Evolutionary conservation across 176 grass and related monocot genomes (phyloP).

Genomic region (Aegilops longissima): DNA sequence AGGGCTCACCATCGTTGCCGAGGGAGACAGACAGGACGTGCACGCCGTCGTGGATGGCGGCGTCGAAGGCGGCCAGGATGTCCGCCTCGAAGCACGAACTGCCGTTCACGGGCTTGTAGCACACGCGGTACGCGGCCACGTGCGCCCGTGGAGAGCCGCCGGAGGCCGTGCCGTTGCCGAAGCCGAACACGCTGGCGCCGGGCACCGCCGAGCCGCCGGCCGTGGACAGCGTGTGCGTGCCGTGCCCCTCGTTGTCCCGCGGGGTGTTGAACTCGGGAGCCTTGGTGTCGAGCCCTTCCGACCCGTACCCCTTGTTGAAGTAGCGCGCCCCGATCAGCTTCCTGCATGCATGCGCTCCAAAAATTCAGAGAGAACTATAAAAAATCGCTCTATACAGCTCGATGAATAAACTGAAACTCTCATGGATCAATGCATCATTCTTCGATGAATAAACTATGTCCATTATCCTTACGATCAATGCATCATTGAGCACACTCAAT

Average conservation of each 20-base stretch:
- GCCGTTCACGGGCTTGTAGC: conserved; percentile 49
- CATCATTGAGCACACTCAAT: too few relatives aligned
- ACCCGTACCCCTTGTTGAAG: conserved; percentile 68
- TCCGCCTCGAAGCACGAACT: conserved; percentile 70
- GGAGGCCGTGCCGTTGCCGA: conserved; percentile 54
- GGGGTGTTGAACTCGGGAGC: conserved; percentile 41
- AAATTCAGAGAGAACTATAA: too few relatives aligned
- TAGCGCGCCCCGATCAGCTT: conserved; percentile 81
- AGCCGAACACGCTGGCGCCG: conserved; percentile 50
- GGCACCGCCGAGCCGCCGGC: conserved; percentile 46
- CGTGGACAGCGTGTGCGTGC: conserved; percentile 76
- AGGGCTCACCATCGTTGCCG: conserved; percentile 17
- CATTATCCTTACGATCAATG: too few relatives aligned
- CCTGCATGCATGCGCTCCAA: conserved; percentile 33
- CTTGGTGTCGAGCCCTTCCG: conserved; percentile 12
- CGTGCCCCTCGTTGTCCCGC: conserved; percentile 63
- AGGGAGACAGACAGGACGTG: conserved; percentile 66
- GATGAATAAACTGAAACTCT: too few relatives aligned
- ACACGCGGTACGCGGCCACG: conserved; percentile 74
- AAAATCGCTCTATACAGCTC: too few relatives aligned
- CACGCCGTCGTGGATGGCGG: conserved; percentile 70
- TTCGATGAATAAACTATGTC: too few relatives aligned
- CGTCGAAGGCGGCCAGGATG: conserved; percentile 71
- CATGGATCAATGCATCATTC: too few relatives aligned
- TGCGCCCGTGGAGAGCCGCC: conserved; percentile 57